A percentile compares a stretch with the other conserved stretches of the same genome.
phyloP scores from a whole-genome alignment of 2,329 filamentous ascomycete genomes.

The Aspergillus cejpii region DNA sequence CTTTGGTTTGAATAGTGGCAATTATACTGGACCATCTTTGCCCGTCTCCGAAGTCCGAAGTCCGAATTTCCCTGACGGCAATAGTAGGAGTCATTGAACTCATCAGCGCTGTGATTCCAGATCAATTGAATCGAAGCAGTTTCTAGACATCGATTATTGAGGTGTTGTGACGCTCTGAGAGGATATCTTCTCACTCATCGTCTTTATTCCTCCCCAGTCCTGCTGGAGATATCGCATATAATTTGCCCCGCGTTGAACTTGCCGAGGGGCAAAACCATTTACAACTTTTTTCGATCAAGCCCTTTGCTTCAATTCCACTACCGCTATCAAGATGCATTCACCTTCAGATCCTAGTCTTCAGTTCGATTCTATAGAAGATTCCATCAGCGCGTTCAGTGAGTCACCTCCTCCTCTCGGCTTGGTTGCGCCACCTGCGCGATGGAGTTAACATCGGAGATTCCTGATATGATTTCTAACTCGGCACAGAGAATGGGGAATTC shows the following conservation, averaged over 20 bases:
- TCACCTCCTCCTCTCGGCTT: conserved; percentile 1
- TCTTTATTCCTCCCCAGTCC: neutral
- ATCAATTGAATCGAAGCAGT: neutral
- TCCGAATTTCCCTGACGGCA: neutral
- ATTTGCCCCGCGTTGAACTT: conserved; percentile 13
- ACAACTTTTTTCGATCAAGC: neutral
- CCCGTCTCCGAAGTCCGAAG: no score
- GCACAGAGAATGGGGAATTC: conserved; percentile 71
- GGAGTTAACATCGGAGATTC: conserved; percentile 4
- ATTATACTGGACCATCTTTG: neutral
- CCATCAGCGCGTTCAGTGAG: conserved; percentile 39
- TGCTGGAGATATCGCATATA: neutral
- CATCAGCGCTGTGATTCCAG: neutral
- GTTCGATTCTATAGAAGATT: conserved; percentile 40
- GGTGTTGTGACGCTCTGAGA: no score
- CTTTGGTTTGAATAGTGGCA: no score
- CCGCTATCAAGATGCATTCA: conserved; percentile 27
- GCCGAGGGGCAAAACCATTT: conserved; percentile 21
- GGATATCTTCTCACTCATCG: no score
- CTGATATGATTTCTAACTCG: neutral
- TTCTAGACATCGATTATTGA: neutral
- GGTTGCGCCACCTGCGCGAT: neutral
- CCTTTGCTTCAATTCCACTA: neutral
- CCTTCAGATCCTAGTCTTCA: conserved; percentile 29
- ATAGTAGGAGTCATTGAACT: neutral